A percentile compares a stretch with the other conserved stretches of the same genome.
Evolutionary conservation across 495 filamentous ascomycete species (phyloP).

Genomic region (Parachaetomium inaequale): DNA sequence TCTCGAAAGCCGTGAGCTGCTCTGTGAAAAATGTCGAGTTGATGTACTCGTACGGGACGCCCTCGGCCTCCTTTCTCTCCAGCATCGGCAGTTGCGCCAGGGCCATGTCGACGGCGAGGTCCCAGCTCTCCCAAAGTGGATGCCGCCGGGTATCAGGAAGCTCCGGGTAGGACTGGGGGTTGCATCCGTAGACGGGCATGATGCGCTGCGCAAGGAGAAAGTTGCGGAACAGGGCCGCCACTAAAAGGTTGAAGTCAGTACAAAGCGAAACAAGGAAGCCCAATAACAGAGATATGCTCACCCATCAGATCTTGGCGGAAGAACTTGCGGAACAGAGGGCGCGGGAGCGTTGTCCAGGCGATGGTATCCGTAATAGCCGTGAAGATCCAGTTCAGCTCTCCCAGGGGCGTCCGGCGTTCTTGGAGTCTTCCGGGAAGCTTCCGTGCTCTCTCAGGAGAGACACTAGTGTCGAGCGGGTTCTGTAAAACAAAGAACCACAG

Average conservation of each 20-base stretch:
- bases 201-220: constrained; percentile 92
- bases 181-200: constrained; percentile 92
- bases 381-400: constrained; percentile 98
- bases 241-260: constrained; percentile 28
- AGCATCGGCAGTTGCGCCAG: constrained; percentile 85
- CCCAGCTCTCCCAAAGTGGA: constrained; percentile 96
- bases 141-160: constrained; percentile 91
- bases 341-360: constrained; percentile 90
- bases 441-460: constrained; percentile 76
- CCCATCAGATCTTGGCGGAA: constrained; percentile 96
- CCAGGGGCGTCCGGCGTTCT: constrained; percentile 90
- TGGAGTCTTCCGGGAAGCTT: constrained; percentile 79
- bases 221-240: constrained; percentile 92
- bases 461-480: constrained; percentile 72
- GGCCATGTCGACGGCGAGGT: constrained; percentile 93
- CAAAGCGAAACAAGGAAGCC: not conserved
- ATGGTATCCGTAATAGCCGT: constrained; percentile 99
- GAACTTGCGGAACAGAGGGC: constrained; percentile 88
- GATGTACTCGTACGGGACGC: constrained; percentile 81
- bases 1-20: constrained; percentile 94
- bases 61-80: constrained; percentile 64
- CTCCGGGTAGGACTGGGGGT: constrained; percentile 82
- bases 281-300: constrained; percentile 9
- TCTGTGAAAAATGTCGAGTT: constrained; percentile 96
- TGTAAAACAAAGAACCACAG: constrained; percentile 91